These are phyloP conservation scores for Fusarium sp. DNA, from an alignment of 2,329 filamentous ascomycete genomes.

Conservation along the genomic window DNA sequence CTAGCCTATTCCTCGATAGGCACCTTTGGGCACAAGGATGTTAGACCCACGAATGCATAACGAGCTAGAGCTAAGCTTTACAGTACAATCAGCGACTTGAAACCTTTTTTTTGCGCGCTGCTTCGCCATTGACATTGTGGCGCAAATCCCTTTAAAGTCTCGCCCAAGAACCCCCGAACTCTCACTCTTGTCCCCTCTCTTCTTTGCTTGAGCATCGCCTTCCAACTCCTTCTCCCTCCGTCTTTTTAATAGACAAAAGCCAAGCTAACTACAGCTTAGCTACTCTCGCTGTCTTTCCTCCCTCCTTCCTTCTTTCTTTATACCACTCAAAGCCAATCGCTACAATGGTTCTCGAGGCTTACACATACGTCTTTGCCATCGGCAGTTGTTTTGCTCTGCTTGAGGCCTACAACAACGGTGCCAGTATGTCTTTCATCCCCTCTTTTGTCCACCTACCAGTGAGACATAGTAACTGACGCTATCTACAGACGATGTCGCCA, in stretches of 20 bases:
- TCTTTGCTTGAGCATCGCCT: conserved; percentile 34
- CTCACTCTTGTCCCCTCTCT: background rate
- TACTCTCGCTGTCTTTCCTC: background rate
- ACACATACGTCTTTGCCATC: conserved; percentile 79
- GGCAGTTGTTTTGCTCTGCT: conserved; percentile 82
- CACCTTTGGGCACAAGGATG: conserved; percentile 1
- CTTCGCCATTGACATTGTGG: background rate
- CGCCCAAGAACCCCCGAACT: conserved; percentile 23
- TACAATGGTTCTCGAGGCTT: conserved; percentile 70
- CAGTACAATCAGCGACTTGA: background rate
- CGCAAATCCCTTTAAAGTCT: conserved; percentile 36
- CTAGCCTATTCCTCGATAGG: background rate
- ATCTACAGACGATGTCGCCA: conserved; percentile 81
- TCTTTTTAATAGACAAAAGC: background rate
- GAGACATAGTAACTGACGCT: conserved; percentile 16
- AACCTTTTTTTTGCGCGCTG: background rate
- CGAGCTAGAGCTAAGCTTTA: background rate
- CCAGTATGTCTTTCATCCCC: conserved; percentile 66
- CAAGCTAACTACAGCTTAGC: conserved; percentile 25
- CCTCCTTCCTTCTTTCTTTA: background rate
- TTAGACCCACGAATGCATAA: background rate
- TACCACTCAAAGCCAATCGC: conserved; percentile 10
- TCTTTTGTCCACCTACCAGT: background rate
- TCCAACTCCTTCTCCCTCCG: conserved; percentile 11
- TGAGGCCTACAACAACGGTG: conserved; percentile 83